Percentiles rank a stretch among this genome's conserved stretches.
Conservation (phyloP, 1,139 yeast genomes). For the Eremothecium gossypii region DNA sequence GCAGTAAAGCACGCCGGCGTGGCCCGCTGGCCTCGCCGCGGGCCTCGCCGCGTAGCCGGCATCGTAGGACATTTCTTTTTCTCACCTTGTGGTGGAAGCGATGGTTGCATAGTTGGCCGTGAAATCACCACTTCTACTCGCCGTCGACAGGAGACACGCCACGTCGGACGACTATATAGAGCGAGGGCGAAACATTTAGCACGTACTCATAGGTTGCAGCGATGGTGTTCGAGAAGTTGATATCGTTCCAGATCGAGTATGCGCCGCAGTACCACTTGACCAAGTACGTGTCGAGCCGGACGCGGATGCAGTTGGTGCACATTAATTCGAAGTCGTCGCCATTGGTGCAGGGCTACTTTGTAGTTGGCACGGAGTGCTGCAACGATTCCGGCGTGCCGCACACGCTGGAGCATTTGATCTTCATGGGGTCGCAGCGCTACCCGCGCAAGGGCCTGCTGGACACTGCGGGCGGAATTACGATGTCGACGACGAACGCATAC, state of each 20-base stretch:
- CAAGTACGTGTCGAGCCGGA: conserved; percentile 36
- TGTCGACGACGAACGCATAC: conserved; percentile 93
- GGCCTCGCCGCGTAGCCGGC: too few relatives aligned
- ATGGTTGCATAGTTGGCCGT: too few relatives aligned
- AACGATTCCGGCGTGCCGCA: conserved; percentile 93
- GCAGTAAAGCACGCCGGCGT: too few relatives aligned
- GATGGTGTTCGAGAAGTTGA: conserved; percentile 23
- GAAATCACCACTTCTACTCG: too few relatives aligned
- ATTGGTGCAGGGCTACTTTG: conserved; percentile 83
- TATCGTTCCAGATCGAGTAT: conserved; percentile 29
- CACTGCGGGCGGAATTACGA: conserved; percentile 73
- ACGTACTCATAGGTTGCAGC: neutral
- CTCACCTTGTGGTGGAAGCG: too few relatives aligned
- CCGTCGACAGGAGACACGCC: too few relatives aligned
- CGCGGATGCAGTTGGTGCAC: conserved; percentile 75
- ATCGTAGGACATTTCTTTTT: too few relatives aligned
- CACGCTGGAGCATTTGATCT: conserved; percentile 86
- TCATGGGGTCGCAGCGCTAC: conserved; percentile 85
- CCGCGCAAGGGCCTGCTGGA: conserved; percentile 92
- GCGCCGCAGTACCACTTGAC: conserved; percentile 30
- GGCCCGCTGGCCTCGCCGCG: too few relatives aligned
- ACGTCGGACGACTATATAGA: too few relatives aligned
- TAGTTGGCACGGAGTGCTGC: conserved; percentile 85
- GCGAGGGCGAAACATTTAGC: neutral
- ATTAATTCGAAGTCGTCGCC: conserved; percentile 73